Evolutionary conservation across 495 filamentous ascomycete species (phyloP).

Genomic region (Entonaema liquescens): DNA sequence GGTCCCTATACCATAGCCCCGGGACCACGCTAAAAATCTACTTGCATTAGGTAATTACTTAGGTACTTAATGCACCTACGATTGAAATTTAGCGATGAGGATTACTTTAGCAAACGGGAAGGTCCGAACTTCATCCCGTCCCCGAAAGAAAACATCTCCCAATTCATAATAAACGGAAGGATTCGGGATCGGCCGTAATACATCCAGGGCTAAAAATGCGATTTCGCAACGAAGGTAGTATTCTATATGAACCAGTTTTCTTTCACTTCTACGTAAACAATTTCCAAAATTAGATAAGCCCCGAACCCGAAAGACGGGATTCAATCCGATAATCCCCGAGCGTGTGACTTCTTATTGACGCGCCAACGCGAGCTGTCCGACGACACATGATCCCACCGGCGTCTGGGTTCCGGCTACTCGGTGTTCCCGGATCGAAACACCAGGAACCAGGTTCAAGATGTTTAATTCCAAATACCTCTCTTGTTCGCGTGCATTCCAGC

Average conservation of each 20-base stretch:
- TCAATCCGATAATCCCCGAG: conserved; percentile 20
- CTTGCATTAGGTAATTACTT: conserved; percentile 9
- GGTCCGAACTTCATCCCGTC: conserved; percentile 30
- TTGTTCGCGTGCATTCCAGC: neutral
- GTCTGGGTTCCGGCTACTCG: conserved; percentile 18
- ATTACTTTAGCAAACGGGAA: neutral
- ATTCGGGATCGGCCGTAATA: conserved; percentile 27
- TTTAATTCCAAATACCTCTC: neutral
- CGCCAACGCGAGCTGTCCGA: conserved; percentile 21
- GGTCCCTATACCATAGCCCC: conserved; percentile 31
- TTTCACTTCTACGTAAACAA: neutral
- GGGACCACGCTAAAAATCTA: conserved; percentile 33
- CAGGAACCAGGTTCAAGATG: conserved; percentile 4
- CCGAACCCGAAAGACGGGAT: neutral
- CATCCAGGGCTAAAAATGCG: conserved; percentile 1
- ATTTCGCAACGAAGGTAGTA: conserved; percentile 29
- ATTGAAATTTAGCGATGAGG: conserved; percentile 8
- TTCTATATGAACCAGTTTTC: conserved; percentile 5
- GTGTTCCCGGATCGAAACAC: conserved; percentile 29
- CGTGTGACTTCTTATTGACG: conserved; percentile 16
- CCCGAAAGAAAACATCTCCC: neutral
- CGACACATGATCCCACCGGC: conserved; percentile 11
- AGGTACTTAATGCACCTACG: conserved; percentile 10
- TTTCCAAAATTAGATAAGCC: neutral
- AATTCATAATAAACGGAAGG: conserved; percentile 16